Evolutionary conservation across 495 filamentous ascomycete genomes (phyloP).

Genomic region (Penicillium nucicola): DNA sequence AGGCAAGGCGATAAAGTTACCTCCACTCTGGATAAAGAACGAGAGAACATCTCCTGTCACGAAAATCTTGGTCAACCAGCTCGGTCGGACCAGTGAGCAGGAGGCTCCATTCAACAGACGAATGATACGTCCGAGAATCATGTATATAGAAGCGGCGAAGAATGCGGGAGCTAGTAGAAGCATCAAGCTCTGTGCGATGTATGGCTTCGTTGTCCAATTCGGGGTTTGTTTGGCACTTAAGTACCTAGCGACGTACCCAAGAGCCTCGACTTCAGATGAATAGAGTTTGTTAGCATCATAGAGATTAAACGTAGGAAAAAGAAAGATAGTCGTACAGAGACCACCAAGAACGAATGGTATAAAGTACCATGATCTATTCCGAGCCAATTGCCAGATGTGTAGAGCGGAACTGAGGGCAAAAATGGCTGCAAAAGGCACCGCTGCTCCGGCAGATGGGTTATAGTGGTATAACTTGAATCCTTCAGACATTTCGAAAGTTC

Average conservation of each 20-base stretch:
- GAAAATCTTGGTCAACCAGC: conserved; percentile 28
- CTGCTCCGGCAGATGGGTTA: conserved; percentile 46
- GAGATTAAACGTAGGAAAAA: too few relatives aligned
- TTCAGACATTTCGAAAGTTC: conserved; percentile 3
- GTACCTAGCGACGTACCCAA: conserved; percentile 51
- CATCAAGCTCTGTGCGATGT: conserved; percentile 31
- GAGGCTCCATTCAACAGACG: conserved; percentile 38
- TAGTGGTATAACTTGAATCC: conserved; percentile 22
- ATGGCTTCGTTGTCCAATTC: conserved; percentile 19
- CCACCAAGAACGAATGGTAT: conserved; percentile 57
- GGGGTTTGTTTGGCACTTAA: conserved; percentile 24
- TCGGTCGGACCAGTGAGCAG: conserved; percentile 9
- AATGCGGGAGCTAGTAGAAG: conserved; percentile 32
- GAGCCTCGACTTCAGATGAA: conserved; percentile 45
- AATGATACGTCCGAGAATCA: conserved; percentile 52
- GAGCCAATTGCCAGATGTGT: conserved; percentile 48
- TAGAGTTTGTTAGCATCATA: too few relatives aligned
- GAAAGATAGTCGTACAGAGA: conserved; percentile 52
- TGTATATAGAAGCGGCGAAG: conserved; percentile 53
- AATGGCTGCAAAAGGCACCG: conserved; percentile 45
- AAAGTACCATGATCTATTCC: conserved; percentile 58
- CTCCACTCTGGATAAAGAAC: conserved; percentile 23
- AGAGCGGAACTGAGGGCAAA: conserved; percentile 45
- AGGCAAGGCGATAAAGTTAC: too few relatives aligned
- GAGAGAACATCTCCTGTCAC: conserved; percentile 26